Conservation (phyloP, 805 yeast species). For the Candida berthetii region DNA sequence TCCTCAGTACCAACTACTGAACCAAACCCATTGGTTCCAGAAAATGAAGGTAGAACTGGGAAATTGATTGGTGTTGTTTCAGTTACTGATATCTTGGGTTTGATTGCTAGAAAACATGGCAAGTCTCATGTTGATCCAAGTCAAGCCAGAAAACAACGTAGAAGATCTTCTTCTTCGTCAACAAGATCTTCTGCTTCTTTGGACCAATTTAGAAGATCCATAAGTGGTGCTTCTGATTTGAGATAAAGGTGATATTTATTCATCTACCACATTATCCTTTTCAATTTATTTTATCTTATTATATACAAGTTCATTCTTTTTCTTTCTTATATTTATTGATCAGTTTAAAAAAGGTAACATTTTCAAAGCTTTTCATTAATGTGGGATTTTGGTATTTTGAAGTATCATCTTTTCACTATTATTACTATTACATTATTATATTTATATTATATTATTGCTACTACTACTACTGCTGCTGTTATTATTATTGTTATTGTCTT, state of each 20-base stretch:
- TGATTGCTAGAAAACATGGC: slow-evolving; percentile 73
- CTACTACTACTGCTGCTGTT: no score
- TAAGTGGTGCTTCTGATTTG: slow-evolving; percentile 28
- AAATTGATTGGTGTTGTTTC: slow-evolving; percentile 88
- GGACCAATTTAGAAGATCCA: slow-evolving; percentile 38
- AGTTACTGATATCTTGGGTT: slow-evolving; percentile 80
- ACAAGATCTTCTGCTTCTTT: slow-evolving; percentile 21
- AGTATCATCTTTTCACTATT: no score
- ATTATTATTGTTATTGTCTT: no score
- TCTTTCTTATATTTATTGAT: background rate
- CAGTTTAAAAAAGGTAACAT: no score
- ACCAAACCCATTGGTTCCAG: slow-evolving; percentile 23
- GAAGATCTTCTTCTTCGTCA: slow-evolving; percentile 41
- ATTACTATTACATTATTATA: no score
- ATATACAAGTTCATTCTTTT: background rate
- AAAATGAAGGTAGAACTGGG: slow-evolving; percentile 58
- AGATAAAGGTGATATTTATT: slow-evolving; percentile 11
- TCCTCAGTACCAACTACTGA: slow-evolving; percentile 16
- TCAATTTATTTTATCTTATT: background rate
- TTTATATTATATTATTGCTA: no score
- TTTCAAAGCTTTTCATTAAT: no score
- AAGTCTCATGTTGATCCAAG: slow-evolving; percentile 67
- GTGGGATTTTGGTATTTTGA: no score
- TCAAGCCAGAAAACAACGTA: slow-evolving; percentile 82
- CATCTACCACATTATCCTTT: background rate